Evolutionary conservation across 1,284 basidiomycete genomes (phyloP).

Genomic region (Rhodotorula sp.): DNA sequence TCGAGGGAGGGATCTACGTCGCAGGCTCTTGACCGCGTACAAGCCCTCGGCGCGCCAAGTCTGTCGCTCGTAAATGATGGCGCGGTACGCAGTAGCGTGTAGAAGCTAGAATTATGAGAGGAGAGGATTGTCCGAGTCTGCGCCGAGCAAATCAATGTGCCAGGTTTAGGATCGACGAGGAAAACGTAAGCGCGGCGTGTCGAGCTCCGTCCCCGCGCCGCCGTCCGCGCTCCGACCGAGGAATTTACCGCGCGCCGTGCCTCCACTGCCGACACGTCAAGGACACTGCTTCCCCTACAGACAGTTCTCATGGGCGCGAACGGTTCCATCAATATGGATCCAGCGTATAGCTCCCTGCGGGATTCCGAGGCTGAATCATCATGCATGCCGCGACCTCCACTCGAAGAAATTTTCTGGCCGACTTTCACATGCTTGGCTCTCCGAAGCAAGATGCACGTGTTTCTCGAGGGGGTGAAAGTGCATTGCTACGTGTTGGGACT

Average conservation of each 20-base stretch:
- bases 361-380: not conserved
- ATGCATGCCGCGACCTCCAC: not conserved
- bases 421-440: not conserved
- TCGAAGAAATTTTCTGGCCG: not conserved
- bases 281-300: not conserved
- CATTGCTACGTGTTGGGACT: not conserved
- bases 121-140: too few relatives aligned
- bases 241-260: not conserved
- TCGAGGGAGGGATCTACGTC: too few relatives aligned
- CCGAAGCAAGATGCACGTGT: too few relatives aligned
- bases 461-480: not conserved
- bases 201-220: not conserved
- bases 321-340: too few relatives aligned
- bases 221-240: slow-evolving; percentile 1
- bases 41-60: too few relatives aligned
- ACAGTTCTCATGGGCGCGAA: too few relatives aligned
- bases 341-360: not conserved
- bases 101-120: too few relatives aligned
- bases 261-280: not conserved
- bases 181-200: not conserved
- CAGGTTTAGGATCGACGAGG: not conserved
- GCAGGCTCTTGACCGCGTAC: too few relatives aligned
- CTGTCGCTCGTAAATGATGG: too few relatives aligned
- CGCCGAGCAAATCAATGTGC: not conserved
- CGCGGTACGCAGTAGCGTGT: too few relatives aligned